Percentiles rank a stretch among this genome's conserved stretches.
phyloP scores from a whole-genome alignment of 352 stramenopile genomes.

The Phytophthora tubulina region DNA sequence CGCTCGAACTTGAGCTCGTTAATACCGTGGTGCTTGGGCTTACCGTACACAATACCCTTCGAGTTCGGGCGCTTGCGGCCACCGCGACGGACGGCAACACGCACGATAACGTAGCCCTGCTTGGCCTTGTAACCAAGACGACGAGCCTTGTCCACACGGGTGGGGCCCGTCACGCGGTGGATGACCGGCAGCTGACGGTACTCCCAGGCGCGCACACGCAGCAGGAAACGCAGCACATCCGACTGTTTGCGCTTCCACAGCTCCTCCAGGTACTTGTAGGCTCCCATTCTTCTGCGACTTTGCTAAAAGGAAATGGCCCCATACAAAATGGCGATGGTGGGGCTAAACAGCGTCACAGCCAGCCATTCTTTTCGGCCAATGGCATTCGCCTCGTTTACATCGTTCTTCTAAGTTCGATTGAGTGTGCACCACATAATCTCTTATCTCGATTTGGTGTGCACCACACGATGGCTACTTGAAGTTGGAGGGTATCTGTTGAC shows the following conservation, averaged over 20 bases:
- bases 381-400: no score
- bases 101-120: conserved; percentile 98
- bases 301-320: conserved; percentile 47
- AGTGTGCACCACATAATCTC: no score
- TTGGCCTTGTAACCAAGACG: conserved; percentile 99
- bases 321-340: neutral
- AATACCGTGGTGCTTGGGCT: conserved; percentile 99
- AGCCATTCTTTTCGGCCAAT: conserved; percentile 22
- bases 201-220: conserved; percentile 98
- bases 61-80: conserved; percentile 99
- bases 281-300: conserved; percentile 94
- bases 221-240: conserved; percentile 99
- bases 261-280: conserved; percentile 99
- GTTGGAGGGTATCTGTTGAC: conserved; percentile 20
- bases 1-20: conserved; percentile 99
- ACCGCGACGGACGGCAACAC: conserved; percentile 97
- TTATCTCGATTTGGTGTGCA: neutral
- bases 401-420: no score
- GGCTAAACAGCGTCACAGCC: neutral
- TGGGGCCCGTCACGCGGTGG: conserved; percentile 94
- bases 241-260: conserved; percentile 99
- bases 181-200: conserved; percentile 99
- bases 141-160: conserved; percentile 99
- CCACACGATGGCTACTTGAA: conserved; percentile 13
- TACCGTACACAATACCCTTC: conserved; percentile 99